Evolutionary conservation across 192 early-diverging fungal genomes (phyloP), one percentile per base, ranked within the genome.

Genomic region (Diversispora eburnea): DNA sequence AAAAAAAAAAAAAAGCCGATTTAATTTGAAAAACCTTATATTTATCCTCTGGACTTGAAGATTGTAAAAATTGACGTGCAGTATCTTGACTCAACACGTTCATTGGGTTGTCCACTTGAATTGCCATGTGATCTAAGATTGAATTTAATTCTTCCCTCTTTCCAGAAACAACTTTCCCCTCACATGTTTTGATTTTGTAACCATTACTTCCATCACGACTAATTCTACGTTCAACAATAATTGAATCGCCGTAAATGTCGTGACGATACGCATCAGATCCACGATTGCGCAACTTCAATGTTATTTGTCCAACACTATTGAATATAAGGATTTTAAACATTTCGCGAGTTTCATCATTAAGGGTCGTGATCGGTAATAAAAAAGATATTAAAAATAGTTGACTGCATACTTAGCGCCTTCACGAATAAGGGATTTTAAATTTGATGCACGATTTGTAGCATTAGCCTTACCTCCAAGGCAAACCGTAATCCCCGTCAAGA

Each of bases 21-120:
- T 13, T 8, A 41, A 15, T n/a, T 4, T 4, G 43, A 63, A 46
- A 25, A 72, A 87, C 86, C 65, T 85, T 89, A 84, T 97, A 99
- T 83, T 96, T 97, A 46, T 95, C 94, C 65, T 91, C 83, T 2
- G 93, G 75, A 15, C 91, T 91, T 49, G 89, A 92, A 56, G 89
- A 89, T 42, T 88, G 88, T 13, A 99, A 82, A 64, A 99, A 98
- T 81, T 91, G 88, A 33, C 93, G 86, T 8, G 97, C 96, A 5
- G 91, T 89, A 67, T 98, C 97, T 72, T 99, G 97, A 2, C 91
- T 93, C 9, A 99, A 88, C 15, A 97, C 89, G 68, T 92, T 93
- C 76, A 99, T 85, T 8, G 97, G 95, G 70, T 99, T 99, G 77
- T 93, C 91, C 47, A 98, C 89, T 72, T 93, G 88, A 54, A 99